Evolutionary conservation across 257 asterid genomes (phyloP).

Genomic region (Salvia splendens): DNA sequence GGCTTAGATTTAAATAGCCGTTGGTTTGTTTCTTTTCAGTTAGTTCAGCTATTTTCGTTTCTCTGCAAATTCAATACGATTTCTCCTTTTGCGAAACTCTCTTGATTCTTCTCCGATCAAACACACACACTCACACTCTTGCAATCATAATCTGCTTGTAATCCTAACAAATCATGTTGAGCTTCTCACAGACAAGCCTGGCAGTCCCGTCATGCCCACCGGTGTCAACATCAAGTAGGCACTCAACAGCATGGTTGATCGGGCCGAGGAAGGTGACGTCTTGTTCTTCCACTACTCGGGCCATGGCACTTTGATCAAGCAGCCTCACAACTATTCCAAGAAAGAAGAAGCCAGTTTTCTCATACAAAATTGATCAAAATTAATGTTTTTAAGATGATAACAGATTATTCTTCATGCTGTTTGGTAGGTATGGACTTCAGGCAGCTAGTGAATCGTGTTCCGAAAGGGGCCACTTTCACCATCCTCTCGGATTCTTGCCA

Average conservation of each 20-base stretch:
- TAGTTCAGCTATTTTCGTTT: too few species aligned
- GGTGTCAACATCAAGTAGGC: slow-evolving; percentile 73
- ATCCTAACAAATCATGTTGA: slow-evolving; percentile 26
- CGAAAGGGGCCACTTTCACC: slow-evolving; percentile 72
- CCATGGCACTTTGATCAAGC: slow-evolving; percentile 62
- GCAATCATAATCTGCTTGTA: too few species aligned
- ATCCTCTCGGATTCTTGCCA: slow-evolving; percentile 89
- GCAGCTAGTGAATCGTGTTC: slow-evolving; percentile 67
- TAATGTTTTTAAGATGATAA: not conserved
- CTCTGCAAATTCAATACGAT: too few species aligned
- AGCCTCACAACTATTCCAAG: slow-evolving; percentile 34
- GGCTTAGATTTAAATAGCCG: too few species aligned
- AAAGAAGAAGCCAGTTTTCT: slow-evolving; percentile 61
- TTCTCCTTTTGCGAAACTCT: too few species aligned
- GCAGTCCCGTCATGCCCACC: slow-evolving; percentile 57
- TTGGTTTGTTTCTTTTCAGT: too few species aligned
- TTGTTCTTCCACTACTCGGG: slow-evolving; percentile 81
- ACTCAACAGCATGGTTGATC: slow-evolving; percentile 52
- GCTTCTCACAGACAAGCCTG: slow-evolving; percentile 62
- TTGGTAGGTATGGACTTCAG: slow-evolving; percentile 70
- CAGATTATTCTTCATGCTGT: slow-evolving; percentile 1
- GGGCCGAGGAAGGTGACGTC: slow-evolving; percentile 57
- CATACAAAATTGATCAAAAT: not conserved
- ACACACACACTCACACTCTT: too few species aligned
- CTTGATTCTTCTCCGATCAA: too few species aligned